A percentile compares a stretch with the other conserved stretches of the same genome.
These are phyloP conservation scores for Cubamyces lactineus DNA, from an alignment of 768 basidiomycete genomes.

Conservation along the genomic window DNA sequence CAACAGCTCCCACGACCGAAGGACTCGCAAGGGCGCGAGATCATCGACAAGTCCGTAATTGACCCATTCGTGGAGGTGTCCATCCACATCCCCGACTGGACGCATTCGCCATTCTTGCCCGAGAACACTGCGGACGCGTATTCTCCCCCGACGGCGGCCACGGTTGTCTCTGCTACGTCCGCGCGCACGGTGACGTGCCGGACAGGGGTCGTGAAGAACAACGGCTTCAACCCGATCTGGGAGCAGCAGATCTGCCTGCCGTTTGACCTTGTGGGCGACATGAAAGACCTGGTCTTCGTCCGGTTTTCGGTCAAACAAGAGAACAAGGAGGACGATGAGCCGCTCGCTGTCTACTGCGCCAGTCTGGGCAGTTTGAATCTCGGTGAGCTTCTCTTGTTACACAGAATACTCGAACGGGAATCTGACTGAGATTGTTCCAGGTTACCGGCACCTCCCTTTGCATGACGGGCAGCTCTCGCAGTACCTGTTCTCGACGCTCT, in stretches of 20 bases:
- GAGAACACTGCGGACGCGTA: conserved; percentile 12
- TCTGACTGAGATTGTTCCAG: conserved; percentile 46
- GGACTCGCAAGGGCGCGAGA: conserved; percentile 63
- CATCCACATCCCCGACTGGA: conserved; percentile 77
- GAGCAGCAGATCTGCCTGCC: conserved; percentile 67
- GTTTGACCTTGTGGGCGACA: conserved; percentile 76
- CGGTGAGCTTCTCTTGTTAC: conserved; percentile 50
- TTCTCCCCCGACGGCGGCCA: conserved; percentile 26
- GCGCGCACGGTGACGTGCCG: conserved; percentile 53
- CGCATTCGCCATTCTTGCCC: conserved; percentile 25
- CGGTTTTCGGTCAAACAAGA: conserved; percentile 75
- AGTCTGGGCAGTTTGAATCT: conserved; percentile 71
- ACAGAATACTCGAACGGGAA: conserved; percentile 34
- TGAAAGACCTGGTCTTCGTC: conserved; percentile 86
- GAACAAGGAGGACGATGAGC: conserved; percentile 59
- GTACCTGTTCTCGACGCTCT: conserved; percentile 92
- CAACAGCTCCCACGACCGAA: conserved; percentile 85
- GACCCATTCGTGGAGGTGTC: conserved; percentile 86
- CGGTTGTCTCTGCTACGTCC: conserved; percentile 35
- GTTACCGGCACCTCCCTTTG: conserved; percentile 88
- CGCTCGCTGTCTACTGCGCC: conserved; percentile 74
- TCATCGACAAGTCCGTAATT: conserved; percentile 54
- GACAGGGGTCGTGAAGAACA: conserved; percentile 75
- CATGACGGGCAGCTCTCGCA: conserved; percentile 88
- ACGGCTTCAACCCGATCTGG: conserved; percentile 94